These are phyloP conservation scores for Stagonosporopsis rhizophila DNA, from an alignment of 2,329 filamentous ascomycete genomes.

Conservation along the genomic window DNA sequence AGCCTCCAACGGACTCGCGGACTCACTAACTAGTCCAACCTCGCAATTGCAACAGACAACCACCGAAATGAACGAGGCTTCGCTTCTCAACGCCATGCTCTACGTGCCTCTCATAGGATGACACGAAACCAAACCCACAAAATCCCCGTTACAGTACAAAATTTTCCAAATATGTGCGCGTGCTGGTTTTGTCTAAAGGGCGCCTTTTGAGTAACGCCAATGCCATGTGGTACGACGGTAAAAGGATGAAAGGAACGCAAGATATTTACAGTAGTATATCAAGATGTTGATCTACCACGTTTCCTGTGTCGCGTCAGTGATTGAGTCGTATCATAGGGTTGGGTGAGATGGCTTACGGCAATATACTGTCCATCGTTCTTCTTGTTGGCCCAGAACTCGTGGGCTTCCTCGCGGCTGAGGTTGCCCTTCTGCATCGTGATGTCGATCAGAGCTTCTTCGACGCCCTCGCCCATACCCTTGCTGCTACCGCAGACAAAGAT, in stretches of 20 bases:
- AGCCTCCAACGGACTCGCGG: too few species aligned
- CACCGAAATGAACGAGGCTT: neutral
- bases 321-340: neutral
- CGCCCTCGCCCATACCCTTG: constrained; percentile 97
- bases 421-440: constrained; percentile 94
- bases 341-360: constrained; percentile 61
- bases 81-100: constrained; percentile 16
- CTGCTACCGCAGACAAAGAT: constrained; percentile 96
- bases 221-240: constrained; percentile 12
- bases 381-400: constrained; percentile 89
- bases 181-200: constrained; percentile 15
- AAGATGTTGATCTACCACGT: constrained; percentile 10
- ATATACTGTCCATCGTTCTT: constrained; percentile 94
- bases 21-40: neutral
- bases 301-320: constrained; percentile 10
- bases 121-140: constrained; percentile 14
- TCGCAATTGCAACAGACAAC: neutral
- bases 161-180: constrained; percentile 2
- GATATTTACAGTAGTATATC: constrained; percentile 8
- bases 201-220: constrained; percentile 16
- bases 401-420: constrained; percentile 79
- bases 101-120: constrained; percentile 11
- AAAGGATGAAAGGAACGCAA: neutral
- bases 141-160: neutral
- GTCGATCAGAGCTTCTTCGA: constrained; percentile 84